These are phyloP conservation scores for Sugiyamaella lignohabitans DNA, from an alignment of 805 yeast species.

Conservation along the genomic window DNA sequence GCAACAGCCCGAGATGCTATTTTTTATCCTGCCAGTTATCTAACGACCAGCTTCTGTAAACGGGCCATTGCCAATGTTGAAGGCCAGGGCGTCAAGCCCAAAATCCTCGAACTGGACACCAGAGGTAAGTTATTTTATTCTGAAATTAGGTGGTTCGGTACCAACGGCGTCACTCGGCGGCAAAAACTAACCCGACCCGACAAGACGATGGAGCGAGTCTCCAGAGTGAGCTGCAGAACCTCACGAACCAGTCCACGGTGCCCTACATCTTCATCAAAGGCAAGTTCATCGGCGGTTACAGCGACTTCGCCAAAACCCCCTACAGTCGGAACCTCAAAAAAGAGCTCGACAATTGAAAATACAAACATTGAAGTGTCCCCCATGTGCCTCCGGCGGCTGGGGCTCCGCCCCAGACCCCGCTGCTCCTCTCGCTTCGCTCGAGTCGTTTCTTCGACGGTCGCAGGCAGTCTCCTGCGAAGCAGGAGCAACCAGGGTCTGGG, in stretches of 20 bases:
- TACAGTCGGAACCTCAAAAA: conserved; percentile 7
- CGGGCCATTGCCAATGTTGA: conserved; percentile 40
- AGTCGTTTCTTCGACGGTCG: too few relatives aligned
- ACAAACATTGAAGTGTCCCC: background rate
- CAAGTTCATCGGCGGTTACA: conserved; percentile 81
- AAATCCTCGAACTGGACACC: conserved; percentile 47
- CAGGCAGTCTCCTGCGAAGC: too few relatives aligned
- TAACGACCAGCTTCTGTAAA: conserved; percentile 46
- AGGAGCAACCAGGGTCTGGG: background rate
- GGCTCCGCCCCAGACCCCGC: background rate
- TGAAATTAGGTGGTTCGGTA: background rate
- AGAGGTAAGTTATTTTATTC: conserved; percentile 11
- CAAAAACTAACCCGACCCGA: background rate
- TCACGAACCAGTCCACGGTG: conserved; percentile 89
- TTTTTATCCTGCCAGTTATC: too few relatives aligned
- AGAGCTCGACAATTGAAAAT: background rate
- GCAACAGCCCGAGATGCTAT: too few relatives aligned
- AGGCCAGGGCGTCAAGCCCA: conserved; percentile 41
- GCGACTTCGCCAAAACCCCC: conserved; percentile 4
- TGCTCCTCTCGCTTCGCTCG: background rate
- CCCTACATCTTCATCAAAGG: conserved; percentile 90
- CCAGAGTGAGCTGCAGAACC: conserved; percentile 67
- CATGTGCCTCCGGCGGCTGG: background rate
- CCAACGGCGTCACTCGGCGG: background rate
- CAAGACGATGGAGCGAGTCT: conserved; percentile 68